These are phyloP conservation scores for Mycena maculata DNA, from an alignment of 768 basidiomycete genomes.

Conservation along the genomic window DNA sequence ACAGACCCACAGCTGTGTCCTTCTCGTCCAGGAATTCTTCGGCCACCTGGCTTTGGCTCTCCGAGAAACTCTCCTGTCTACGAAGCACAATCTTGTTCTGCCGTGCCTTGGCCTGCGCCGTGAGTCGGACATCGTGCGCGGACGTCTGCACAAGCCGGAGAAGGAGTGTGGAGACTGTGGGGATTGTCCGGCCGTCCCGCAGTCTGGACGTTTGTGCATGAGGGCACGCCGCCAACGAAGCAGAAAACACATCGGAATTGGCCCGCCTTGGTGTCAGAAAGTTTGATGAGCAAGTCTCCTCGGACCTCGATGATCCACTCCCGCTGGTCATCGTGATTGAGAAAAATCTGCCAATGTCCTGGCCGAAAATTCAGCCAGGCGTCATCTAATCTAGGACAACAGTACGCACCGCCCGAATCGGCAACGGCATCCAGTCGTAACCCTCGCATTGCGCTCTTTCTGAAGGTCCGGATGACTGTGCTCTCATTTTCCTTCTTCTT, in stretches of 20 bases:
- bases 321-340: conserved; percentile 89
- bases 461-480: conserved; percentile 73
- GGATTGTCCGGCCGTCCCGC: conserved; percentile 90
- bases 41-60: conserved; percentile 51
- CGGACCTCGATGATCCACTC: conserved; percentile 97
- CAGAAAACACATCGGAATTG: conserved; percentile 80
- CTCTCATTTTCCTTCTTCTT: conserved; percentile 68
- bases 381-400: background rate
- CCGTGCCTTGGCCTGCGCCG: conserved; percentile 70
- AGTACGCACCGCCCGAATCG: conserved; percentile 83
- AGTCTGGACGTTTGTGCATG: conserved; percentile 61
- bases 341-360: conserved; percentile 84
- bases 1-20: conserved; percentile 66
- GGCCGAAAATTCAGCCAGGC: background rate
- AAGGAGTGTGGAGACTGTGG: conserved; percentile 92
- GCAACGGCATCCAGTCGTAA: conserved; percentile 81
- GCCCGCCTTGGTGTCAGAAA: conserved; percentile 90
- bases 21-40: conserved; percentile 74
- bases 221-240: background rate
- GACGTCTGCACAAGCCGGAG: conserved; percentile 98
- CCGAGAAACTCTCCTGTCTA: conserved; percentile 71
- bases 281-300: conserved; percentile 89
- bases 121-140: conserved; percentile 85
- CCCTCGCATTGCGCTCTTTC: conserved; percentile 83
- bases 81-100: conserved; percentile 70